Base-by-base conservation (phyloP, 2,329 filamentous ascomycete species). In the Fusarium luffae region DNA sequence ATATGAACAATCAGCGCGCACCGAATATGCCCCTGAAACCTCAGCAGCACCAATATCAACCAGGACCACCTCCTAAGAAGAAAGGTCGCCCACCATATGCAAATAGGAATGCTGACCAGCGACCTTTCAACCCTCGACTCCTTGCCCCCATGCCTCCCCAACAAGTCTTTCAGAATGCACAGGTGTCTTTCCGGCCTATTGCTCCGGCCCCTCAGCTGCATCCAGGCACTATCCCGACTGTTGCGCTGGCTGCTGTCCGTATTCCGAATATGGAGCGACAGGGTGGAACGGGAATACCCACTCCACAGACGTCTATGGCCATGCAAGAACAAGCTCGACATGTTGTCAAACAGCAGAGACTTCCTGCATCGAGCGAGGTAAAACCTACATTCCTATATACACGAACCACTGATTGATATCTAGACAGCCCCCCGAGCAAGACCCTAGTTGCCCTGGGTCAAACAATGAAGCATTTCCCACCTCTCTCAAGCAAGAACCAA, bases 11-110 rank as follows among this genome's bases (percentile, higher is more conserved):
- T 11, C 76, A 77, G 32, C 74, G 75, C 21, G 74, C 73, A 18
- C 23, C 68, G 6, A 67, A 59, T 48, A 69, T 59, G 10, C 41
- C 51, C 21, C 42, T 25, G 28, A 63, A 70, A 21, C 34, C 44
- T 16, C 50, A 48, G 14, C 42, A 30, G 14, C 49, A 54, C 37
- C 63, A 63, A 30, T 13, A 41, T 42, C 57, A 63, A 54, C 14
- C 28, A 18, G 63, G 52, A 12, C 47, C 66, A 13, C 59, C 23
- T 13, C 48, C 58, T 4, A 83, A 79, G 69, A 85, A 84, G 73
- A 79, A 83, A 63, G 83, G 83, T 4, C 79, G 83, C 41, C 83
- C 83, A 7, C 81, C 83, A 13, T 80, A 83, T 57, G 79, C 81
- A 14, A 83, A 84, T 57, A 83, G 81, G 68, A 81, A 76, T 16